Evolutionary conservation across 495 filamentous ascomycete species (phyloP).

Genomic region (Aspergillus coremiiformis): DNA sequence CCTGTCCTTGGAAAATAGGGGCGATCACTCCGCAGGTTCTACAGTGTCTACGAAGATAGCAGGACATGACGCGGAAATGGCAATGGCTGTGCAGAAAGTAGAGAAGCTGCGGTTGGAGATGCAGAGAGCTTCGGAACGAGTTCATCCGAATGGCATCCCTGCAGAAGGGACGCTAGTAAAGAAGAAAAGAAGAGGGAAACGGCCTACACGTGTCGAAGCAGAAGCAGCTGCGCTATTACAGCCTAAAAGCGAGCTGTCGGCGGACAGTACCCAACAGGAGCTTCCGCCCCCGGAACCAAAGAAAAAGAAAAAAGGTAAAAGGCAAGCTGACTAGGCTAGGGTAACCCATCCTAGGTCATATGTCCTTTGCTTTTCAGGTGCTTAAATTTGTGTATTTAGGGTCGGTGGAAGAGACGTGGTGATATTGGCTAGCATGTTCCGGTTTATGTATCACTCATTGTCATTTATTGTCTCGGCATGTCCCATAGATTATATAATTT

Average conservation of each 20-base stretch:
- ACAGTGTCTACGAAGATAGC: constrained; percentile 22
- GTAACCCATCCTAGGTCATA: background rate
- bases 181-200: constrained; percentile 59
- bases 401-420: no score
- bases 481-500: no score
- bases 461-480: no score
- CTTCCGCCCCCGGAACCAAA: background rate
- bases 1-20: constrained; percentile 47
- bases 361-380: background rate
- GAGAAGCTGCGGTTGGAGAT: constrained; percentile 80
- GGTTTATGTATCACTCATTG: no score
- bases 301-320: constrained; percentile 1
- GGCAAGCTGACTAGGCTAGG: constrained; percentile 6
- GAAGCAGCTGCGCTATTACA: background rate
- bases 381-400: background rate
- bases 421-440: no score
- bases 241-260: background rate
- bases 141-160: constrained; percentile 63
- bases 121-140: constrained; percentile 80
- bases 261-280: background rate
- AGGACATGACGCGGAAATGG: constrained; percentile 75
- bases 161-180: constrained; percentile 66
- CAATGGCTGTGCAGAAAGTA: constrained; percentile 73
- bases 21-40: constrained; percentile 2
- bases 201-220: background rate